Evolutionary conservation across 805 yeast species (phyloP), one percentile per base, ranked within the genome.

Genomic region (Candida nemodendra): DNA sequence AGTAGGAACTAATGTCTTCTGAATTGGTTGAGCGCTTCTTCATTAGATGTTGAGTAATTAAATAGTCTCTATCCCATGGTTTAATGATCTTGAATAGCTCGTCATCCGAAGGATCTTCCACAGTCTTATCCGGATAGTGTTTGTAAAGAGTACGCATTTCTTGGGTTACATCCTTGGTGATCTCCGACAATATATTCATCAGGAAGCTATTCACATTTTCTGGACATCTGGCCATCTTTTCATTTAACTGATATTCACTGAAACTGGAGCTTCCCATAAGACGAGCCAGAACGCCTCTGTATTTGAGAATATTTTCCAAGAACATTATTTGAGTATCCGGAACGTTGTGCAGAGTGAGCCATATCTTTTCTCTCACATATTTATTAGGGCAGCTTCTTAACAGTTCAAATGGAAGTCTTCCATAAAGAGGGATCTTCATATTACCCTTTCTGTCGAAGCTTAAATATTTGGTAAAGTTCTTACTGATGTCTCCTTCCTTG

Each of bases 51-150:
- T 48, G 26, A 0, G 64, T 48, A 2, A 59, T 46, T 18, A 74
- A 47, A 42, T 74, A 90, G 46, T 89, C 95, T 44, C 95, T 73
- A 60, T 93, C 98, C 98, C 98, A 93, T 1, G 96, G 96, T 42
- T 78, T 74, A 22, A 89, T 70, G 9, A 61, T 58, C 7, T 62
- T 61, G 4, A 75, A 57, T 2, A 78, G 61, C 16, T 72, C 71
- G 13, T 62, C 64, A 39, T 64, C 69, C 21, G 61, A 47, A 9
- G 53, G 51, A 19, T 49, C 41, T 30, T 41, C 41, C 54, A 47
- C 8, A 41, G 39, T 33, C 47, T 44, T 45, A 39, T 40, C 27
- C 9, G 52, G 44, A 13, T 33, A 42, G 25, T 41, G 21, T 23
- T 48, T 50, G 18, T 75, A 71, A 23, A 86, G 62, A 4, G 57